Evolutionary conservation across 306 rosid species (phyloP).

Genomic region (Betula pendula): DNA sequence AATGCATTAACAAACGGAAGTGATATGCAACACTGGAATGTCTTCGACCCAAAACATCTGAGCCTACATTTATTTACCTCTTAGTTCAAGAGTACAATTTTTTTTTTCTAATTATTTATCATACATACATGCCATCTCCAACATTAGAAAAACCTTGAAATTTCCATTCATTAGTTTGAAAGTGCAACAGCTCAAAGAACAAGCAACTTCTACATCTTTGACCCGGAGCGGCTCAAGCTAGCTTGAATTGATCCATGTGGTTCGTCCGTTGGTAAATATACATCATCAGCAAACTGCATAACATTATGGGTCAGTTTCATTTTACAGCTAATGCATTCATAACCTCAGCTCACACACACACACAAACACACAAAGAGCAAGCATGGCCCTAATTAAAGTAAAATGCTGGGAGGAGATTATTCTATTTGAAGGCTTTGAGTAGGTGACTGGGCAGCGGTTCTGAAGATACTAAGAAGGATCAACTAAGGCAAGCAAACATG

Average conservation of each 20-base stretch:
- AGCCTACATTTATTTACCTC: neutral
- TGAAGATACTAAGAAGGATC: neutral
- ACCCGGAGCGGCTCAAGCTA: slow-evolving; percentile 66
- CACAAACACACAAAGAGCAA: no score
- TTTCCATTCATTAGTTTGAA: neutral
- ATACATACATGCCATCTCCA: neutral
- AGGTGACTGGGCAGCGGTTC: neutral
- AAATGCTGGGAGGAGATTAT: neutral
- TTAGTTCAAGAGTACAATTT: neutral
- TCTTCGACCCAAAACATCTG: neutral
- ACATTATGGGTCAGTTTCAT: neutral
- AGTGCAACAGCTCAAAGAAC: neutral
- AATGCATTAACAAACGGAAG: no score
- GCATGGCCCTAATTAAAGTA: neutral
- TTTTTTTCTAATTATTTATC: neutral
- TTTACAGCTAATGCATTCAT: slow-evolving; percentile 9
- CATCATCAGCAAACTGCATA: slow-evolving; percentile 86
- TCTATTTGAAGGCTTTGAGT: neutral
- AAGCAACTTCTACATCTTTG: slow-evolving; percentile 56
- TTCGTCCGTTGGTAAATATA: slow-evolving; percentile 88
- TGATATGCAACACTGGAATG: neutral
- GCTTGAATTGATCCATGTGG: slow-evolving; percentile 96
- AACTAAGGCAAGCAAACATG: neutral
- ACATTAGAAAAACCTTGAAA: neutral
- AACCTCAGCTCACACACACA: neutral